These are phyloP conservation scores for Amaranthus cruentus DNA, from an alignment of 148 eudicot genomes.

Conservation along the genomic window DNA sequence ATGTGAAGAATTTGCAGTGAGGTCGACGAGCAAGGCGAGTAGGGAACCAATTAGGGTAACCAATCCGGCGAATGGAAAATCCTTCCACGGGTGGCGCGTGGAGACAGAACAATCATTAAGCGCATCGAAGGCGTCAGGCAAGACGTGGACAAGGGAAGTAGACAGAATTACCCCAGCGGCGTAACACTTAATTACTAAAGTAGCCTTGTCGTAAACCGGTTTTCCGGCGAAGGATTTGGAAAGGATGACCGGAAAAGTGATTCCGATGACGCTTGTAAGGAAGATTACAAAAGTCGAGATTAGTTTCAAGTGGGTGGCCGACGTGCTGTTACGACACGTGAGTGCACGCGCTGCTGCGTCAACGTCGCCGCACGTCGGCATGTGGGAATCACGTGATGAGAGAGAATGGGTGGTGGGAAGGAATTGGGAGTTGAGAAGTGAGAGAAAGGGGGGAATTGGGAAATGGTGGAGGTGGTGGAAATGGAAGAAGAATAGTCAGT, in stretches of 20 bases:
- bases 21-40: constrained; percentile 55
- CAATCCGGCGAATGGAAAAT: constrained; percentile 74
- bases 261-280: constrained; percentile 57
- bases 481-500: neutral
- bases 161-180: constrained; percentile 85
- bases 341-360: constrained; percentile 41
- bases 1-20: constrained; percentile 56
- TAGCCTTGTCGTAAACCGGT: constrained; percentile 64
- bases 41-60: constrained; percentile 55
- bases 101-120: constrained; percentile 61
- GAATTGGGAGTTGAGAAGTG: neutral
- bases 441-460: neutral
- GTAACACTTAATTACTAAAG: constrained; percentile 66
- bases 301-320: constrained; percentile 54
- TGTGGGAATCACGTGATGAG: constrained; percentile 18
- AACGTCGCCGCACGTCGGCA: constrained; percentile 49
- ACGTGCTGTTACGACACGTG: constrained; percentile 51
- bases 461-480: neutral
- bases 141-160: constrained; percentile 77
- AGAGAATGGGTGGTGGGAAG: neutral
- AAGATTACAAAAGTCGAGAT: constrained; percentile 49
- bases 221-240: constrained; percentile 63
- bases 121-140: constrained; percentile 77
- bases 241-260: constrained; percentile 51
- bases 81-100: constrained; percentile 77